Evolutionary conservation across 192 early-diverging fungal species (phyloP), one percentile per base, ranked within the genome.

Genomic region (Lobosporangium transversale): DNA sequence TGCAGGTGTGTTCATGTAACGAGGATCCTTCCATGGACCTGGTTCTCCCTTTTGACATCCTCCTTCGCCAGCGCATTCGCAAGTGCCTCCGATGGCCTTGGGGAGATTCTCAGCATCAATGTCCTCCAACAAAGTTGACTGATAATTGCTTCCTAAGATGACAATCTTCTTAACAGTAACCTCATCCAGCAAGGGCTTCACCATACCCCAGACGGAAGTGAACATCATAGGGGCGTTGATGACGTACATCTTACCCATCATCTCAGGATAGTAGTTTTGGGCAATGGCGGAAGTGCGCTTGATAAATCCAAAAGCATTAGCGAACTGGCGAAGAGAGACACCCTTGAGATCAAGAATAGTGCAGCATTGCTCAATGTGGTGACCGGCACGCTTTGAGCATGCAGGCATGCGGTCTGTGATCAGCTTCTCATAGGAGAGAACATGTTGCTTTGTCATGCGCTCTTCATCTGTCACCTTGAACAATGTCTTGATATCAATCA

Each of bases 231-330:
- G 92, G 10, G 91, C 89, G 68, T 93, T 93, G 78, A 93, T 91
- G 60, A 93, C 88, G 64, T 84, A 92, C 88, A 93, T 92, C 80
- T 90, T 89, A 61, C 92, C 92, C 71, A 93, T 84, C 79, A 86
- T 91, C 70, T 93, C 92, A 9, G 92, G 92, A 74, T 93, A 93
- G 81, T 93, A 91, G 79, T 93, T 86, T 62, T 92, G 89, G 9
- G 89, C 89, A 81, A 92, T 90, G 26, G 83, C 66, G 14, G 89
- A 88, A 3, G 91, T 84, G 53, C 84, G 79, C 68, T 90, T 88
- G 55, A 93, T 88, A 27, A 92, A 80, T 48, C 78, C 79, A 61
- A 79, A 82, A 43, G 90, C 89, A 37, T 71, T 82, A 18, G 83
- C 71, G 53, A 93, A 93, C 47, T 87, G 85, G 47, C 85, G 81